Conservation (phyloP, 2,329 filamentous ascomycete species). For the Byssoonygena ceratinophila region DNA sequence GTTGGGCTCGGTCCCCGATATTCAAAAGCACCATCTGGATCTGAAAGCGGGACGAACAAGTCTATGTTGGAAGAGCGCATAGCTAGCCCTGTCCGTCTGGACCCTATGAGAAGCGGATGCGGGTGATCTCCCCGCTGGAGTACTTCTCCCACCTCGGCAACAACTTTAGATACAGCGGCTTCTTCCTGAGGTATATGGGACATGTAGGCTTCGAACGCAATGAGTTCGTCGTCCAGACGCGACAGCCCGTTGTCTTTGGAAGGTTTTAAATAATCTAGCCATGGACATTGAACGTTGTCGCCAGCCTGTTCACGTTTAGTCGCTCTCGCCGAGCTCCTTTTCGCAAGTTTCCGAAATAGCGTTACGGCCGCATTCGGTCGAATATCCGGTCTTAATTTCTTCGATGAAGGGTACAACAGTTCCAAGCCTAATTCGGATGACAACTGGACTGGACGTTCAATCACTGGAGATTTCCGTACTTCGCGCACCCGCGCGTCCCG, state of each 20-base stretch:
- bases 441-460: neutral
- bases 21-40: conserved; percentile 19
- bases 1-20: conserved; percentile 26
- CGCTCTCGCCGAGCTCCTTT: conserved; percentile 1
- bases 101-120: conserved; percentile 42
- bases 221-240: conserved; percentile 38
- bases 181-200: conserved; percentile 37
- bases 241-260: conserved; percentile 19
- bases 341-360: conserved; percentile 6
- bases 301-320: neutral
- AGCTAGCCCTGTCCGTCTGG: conserved; percentile 43
- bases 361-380: conserved; percentile 1
- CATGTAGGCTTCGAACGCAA: conserved; percentile 37
- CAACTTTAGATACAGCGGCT: conserved; percentile 21
- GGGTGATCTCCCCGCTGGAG: conserved; percentile 20
- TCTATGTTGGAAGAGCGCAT: conserved; percentile 47
- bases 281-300: conserved; percentile 22
- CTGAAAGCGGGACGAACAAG: conserved; percentile 31
- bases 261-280: conserved; percentile 24
- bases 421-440: neutral
- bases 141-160: conserved; percentile 23
- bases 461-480: neutral
- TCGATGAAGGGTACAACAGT: neutral
- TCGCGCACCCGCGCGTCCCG: neutral
- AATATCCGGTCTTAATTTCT: conserved; percentile 1